Conservation (phyloP, 257 asterid species). For the Verbena officinalis region DNA sequence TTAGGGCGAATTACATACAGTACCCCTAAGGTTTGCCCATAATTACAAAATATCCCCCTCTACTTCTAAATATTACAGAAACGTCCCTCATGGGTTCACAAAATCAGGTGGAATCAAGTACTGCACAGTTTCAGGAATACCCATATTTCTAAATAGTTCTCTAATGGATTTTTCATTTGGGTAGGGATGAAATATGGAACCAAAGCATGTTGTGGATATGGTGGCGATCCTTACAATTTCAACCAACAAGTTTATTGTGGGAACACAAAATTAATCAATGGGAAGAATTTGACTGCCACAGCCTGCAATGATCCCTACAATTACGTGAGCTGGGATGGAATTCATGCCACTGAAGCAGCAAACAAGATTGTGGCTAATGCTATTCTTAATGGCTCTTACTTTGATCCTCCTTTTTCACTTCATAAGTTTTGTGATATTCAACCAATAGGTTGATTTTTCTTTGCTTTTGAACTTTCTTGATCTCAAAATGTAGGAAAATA, state of each 20-base stretch:
- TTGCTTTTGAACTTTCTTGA: neutral
- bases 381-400: constrained; percentile 36
- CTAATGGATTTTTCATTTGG: constrained; percentile 7
- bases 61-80: no score
- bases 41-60: no score
- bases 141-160: neutral
- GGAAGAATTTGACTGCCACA: constrained; percentile 42
- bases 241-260: constrained; percentile 55
- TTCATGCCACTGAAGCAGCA: constrained; percentile 85
- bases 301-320: constrained; percentile 68
- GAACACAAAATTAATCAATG: constrained; percentile 45
- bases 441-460: constrained; percentile 24
- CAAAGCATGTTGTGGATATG: constrained; percentile 79
- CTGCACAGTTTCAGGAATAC: no score
- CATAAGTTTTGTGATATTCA: constrained; percentile 31
- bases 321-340: constrained; percentile 81
- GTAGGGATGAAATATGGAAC: constrained; percentile 71
- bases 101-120: no score
- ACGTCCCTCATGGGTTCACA: no score
- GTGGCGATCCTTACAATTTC: constrained; percentile 71
- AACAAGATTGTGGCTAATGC: constrained; percentile 58
- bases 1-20: no score
- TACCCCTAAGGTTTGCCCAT: no score
- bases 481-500: neutral
- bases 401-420: constrained; percentile 44